Conservation (phyloP, 345 rosid genomes). For the Gossypium stocksii region DNA sequence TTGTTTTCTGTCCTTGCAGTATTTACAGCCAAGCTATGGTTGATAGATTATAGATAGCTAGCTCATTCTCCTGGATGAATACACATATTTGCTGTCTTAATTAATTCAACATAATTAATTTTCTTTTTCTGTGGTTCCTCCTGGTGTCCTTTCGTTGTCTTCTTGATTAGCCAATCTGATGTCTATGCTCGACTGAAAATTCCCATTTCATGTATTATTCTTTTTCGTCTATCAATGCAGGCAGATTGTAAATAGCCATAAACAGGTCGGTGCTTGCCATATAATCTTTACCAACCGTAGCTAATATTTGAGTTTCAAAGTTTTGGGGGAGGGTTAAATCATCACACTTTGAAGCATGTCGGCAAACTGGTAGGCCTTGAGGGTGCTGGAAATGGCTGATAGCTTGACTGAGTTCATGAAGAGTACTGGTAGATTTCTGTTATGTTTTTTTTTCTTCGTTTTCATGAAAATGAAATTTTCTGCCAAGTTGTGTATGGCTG, state of each 20-base stretch:
- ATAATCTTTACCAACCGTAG: not conserved
- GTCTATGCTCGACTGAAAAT: not conserved
- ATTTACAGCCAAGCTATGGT: not conserved
- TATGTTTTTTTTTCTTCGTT: not conserved
- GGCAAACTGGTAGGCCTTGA: slow-evolving; percentile 8
- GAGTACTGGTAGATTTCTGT: not conserved
- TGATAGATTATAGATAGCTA: not conserved
- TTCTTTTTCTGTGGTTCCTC: not conserved
- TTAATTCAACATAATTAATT: not conserved
- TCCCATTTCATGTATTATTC: not conserved
- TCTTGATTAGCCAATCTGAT: not conserved
- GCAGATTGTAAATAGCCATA: slow-evolving; percentile 1
- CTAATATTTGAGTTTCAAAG: not conserved
- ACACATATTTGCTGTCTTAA: not conserved
- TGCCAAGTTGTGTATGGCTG: not conserved
- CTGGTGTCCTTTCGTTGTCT: not conserved
- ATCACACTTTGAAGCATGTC: slow-evolving; percentile 2
- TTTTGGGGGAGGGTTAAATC: not conserved
- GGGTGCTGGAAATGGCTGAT: not conserved
- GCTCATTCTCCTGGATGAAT: not conserved
- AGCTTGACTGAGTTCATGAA: slow-evolving; percentile 2
- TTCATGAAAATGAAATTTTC: not conserved
- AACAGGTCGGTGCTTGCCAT: slow-evolving; percentile 16
- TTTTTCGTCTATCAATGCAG: slow-evolving; percentile 16
- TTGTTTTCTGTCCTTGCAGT: not conserved